These are phyloP conservation scores for Annona cherimola DNA, from an alignment of 164 flowering plant genomes.

Conservation along the genomic window DNA sequence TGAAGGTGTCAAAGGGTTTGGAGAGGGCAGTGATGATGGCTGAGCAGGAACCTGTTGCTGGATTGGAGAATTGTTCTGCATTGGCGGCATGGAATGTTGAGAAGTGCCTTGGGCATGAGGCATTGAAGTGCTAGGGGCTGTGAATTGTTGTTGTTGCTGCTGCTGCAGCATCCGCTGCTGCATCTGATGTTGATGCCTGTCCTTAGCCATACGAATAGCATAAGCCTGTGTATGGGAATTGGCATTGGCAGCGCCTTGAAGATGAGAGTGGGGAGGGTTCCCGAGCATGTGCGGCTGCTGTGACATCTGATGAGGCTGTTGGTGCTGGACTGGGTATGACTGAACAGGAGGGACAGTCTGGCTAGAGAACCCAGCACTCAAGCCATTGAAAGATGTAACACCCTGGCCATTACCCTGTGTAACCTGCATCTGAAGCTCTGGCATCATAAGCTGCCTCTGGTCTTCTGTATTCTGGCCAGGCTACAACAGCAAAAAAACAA, in stretches of 20 bases:
- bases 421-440: constrained; percentile 72
- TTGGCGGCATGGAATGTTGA: constrained; percentile 53
- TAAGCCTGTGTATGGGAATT: constrained; percentile 59
- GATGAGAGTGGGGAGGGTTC: constrained; percentile 57
- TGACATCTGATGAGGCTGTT: constrained; percentile 56
- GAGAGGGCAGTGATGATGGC: constrained; percentile 32
- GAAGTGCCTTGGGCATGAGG: constrained; percentile 49
- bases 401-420: constrained; percentile 61
- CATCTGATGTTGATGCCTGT: constrained; percentile 54
- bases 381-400: constrained; percentile 46
- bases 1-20: constrained; percentile 27
- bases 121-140: constrained; percentile 43
- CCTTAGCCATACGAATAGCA: constrained; percentile 59
- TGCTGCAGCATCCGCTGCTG: constrained; percentile 39
- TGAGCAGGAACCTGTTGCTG: constrained; percentile 52
- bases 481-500: constrained; percentile 22
- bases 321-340: constrained; percentile 57
- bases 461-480: constrained; percentile 63
- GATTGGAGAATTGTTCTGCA: constrained; percentile 50
- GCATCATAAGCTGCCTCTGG: constrained; percentile 65
- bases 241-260: constrained; percentile 54
- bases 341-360: constrained; percentile 58
- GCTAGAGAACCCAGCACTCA: constrained; percentile 52
- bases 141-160: constrained; percentile 46
- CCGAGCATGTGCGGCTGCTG: constrained; percentile 53